Conservation (phyloP, 139 green algal genomes). For the Tetradesmus obliquus region DNA sequence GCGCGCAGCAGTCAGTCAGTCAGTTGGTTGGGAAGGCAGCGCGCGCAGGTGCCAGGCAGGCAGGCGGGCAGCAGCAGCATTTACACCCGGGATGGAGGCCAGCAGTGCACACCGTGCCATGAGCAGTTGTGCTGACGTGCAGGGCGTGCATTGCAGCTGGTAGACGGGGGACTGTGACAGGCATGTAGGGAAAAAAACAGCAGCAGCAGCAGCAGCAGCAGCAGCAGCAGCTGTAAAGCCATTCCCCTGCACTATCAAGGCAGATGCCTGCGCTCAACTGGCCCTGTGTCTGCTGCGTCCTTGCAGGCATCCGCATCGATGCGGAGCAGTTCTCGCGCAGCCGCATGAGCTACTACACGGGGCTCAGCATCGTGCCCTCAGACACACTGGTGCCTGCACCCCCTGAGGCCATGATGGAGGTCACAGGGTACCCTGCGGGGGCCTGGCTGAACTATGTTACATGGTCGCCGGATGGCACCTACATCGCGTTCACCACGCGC, state of each 20-base stretch:
- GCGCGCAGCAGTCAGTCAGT: neutral
- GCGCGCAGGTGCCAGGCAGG: too few species aligned
- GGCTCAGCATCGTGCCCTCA: slow-evolving; percentile 55
- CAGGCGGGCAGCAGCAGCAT: neutral
- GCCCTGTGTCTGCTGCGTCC: neutral
- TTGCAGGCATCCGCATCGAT: slow-evolving; percentile 90
- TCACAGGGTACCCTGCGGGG: slow-evolving; percentile 78
- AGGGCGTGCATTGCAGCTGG: neutral
- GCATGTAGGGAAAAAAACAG: neutral
- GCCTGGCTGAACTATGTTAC: slow-evolving; percentile 70
- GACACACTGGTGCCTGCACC: slow-evolving; percentile 52
- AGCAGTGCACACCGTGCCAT: too few species aligned
- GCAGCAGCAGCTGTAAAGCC: neutral
- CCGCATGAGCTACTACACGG: slow-evolving; percentile 85
- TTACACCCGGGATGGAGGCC: neutral
- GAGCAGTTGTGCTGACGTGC: neutral
- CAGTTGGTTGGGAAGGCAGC: neutral
- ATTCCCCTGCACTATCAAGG: neutral
- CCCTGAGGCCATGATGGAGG: slow-evolving; percentile 32
- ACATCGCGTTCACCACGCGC: slow-evolving; percentile 89
- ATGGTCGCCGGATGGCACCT: slow-evolving; percentile 82
- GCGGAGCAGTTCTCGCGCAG: slow-evolving; percentile 77
- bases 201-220: neutral
- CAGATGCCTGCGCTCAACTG: too few species aligned
- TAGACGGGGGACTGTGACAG: neutral